Conservation (phyloP, 2,329 filamentous ascomycete genomes). For the Ceratocystis diversiconidia region DNA sequence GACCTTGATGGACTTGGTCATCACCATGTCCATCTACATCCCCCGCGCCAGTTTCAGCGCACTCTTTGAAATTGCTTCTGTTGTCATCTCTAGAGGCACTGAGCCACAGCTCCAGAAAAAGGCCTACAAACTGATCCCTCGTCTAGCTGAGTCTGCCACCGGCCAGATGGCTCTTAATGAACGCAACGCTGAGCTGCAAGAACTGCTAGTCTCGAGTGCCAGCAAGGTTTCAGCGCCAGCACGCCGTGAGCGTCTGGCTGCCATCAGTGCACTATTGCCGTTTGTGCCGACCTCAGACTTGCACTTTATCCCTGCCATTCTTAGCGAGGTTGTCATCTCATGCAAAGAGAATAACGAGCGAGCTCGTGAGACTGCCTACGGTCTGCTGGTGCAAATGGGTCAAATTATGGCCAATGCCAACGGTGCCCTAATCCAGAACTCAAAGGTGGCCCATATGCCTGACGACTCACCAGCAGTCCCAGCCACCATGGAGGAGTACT, state of each 20-base stretch:
- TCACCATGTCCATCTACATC: conserved; percentile 88
- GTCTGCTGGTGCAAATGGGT: conserved; percentile 77
- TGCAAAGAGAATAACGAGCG: conserved; percentile 98
- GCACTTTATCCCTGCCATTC: conserved; percentile 81
- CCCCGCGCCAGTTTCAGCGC: conserved; percentile 71
- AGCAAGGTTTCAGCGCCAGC: conserved; percentile 80
- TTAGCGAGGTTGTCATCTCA: conserved; percentile 88
- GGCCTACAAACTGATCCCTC: conserved; percentile 92
- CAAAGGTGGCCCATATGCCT: conserved; percentile 76
- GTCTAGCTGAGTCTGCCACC: conserved; percentile 65
- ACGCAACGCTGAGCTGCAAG: conserved; percentile 64
- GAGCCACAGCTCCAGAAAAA: conserved; percentile 97
- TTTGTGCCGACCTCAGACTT: conserved; percentile 64
- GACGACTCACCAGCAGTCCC: conserved; percentile 59
- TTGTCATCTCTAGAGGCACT: conserved; percentile 65
- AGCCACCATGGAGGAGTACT: conserved; percentile 84
- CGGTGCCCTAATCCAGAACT: conserved; percentile 66
- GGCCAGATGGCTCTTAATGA: conserved; percentile 64
- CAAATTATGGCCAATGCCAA: conserved; percentile 55
- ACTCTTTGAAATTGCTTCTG: conserved; percentile 73
- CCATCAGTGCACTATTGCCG: conserved; percentile 66
- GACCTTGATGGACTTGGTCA: conserved; percentile 91
- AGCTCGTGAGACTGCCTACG: conserved; percentile 76
- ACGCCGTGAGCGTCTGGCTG: conserved; percentile 69
- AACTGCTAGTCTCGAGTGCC: conserved; percentile 62